Percentiles rank a stretch among this genome's conserved stretches.
phyloP scores from a whole-genome alignment of 2,329 filamentous ascomycete species.

The Cladophialophora chaetospira region DNA sequence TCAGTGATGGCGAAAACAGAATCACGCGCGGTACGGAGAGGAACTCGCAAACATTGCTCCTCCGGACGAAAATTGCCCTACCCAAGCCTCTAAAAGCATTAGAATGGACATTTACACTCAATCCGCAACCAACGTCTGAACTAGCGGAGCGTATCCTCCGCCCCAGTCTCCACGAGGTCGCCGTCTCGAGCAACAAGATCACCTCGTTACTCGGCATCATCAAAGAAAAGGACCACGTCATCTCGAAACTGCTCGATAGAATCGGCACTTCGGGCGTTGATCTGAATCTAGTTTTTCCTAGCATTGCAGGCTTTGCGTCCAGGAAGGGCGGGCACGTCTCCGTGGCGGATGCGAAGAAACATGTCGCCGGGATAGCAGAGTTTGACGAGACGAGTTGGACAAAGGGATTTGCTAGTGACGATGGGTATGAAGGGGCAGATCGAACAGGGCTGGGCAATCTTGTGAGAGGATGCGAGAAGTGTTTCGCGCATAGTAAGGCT shows the following conservation, averaged over 20 bases:
- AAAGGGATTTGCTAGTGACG: conserved; percentile 32
- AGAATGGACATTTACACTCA: conserved; percentile 55
- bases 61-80: conserved; percentile 53
- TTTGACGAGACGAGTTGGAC: conserved; percentile 56
- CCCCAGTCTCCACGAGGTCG: conserved; percentile 55
- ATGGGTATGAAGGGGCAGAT: conserved; percentile 27
- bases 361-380: conserved; percentile 56
- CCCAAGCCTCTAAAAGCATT: conserved; percentile 57
- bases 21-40: conserved; percentile 31
- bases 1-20: conserved; percentile 40
- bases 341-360: conserved; percentile 51
- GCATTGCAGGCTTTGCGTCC: conserved; percentile 49
- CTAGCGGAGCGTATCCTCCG: conserved; percentile 55
- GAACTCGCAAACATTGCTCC: conserved; percentile 42
- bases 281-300: conserved; percentile 59
- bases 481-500: conserved; percentile 22
- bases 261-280: conserved; percentile 59
- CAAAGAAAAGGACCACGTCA: conserved; percentile 60
- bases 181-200: conserved; percentile 51
- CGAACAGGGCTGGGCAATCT: conserved; percentile 22
- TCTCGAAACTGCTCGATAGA: conserved; percentile 60
- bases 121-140: conserved; percentile 42
- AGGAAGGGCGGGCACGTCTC: conserved; percentile 49
- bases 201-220: conserved; percentile 53
- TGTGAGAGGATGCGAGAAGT: conserved; percentile 27